Base-by-base conservation (phyloP, 495 filamentous ascomycete genomes). In the Neurospora sublineolata region DNA sequence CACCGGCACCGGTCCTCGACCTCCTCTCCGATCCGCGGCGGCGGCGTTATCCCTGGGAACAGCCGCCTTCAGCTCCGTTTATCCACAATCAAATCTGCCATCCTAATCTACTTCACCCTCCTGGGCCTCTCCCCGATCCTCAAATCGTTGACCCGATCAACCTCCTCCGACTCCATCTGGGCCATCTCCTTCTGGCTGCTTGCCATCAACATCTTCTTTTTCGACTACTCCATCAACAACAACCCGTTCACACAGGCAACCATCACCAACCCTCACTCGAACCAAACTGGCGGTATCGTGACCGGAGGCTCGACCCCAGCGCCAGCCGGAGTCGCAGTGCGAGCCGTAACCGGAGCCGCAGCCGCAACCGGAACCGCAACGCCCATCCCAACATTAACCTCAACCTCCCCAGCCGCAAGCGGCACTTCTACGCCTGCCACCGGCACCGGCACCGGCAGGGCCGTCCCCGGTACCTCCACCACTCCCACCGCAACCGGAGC, bases 131-230 rank as follows among this genome's bases (percentile, higher is more conserved):
- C 92, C 36, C 95, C 95, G 0, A 98, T 99, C 73, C 85, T 98
- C 41, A 97, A 97, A 80, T 97, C 93, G 4, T 86, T 99, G 16
- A 98, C 95, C 1, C 89, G 89, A 41, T 97, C 94, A 6, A 97
- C 94, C 5, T 91, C 91, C 23, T 89, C 85, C 38, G 95, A 99
- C 83, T 93, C 90, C 33, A 98, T 99, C 74, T 99, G 96, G 96
- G 93, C 95, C 18, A 90, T 99, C 84, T 93, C 92, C 74, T 93
- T 90, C 80, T 96, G 92, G 90, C 85, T 99, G 67, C 87, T 99
- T 77, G 87, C 92, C 72, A 94, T 97, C 82, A 98, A 99, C 81
- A 92, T 97, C 75, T 93, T 97, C 80, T 97, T 95, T 78, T 97
- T 97, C 79, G 95, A 99, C 82, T 98, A 98, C 76, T 91, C 93